Evolutionary conservation across 108 stramenopile genomes (phyloP).

Genomic region (Conticribra guillardii): DNA sequence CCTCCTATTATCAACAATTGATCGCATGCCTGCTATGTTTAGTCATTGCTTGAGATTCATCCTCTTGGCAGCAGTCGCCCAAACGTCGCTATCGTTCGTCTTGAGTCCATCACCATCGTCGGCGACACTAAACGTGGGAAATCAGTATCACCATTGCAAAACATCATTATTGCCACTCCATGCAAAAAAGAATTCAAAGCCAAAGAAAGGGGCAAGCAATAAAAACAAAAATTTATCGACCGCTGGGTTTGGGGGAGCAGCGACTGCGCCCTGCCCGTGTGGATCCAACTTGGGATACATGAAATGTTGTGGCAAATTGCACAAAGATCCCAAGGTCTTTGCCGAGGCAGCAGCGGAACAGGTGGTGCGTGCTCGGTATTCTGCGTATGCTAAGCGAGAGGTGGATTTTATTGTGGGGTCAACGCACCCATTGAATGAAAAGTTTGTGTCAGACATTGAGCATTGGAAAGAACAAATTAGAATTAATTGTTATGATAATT

Average conservation of each 20-base stretch:
- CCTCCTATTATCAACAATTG: too few species aligned
- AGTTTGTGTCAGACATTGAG: conserved; percentile 59
- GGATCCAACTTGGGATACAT: conserved; percentile 57
- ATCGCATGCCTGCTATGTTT: too few species aligned
- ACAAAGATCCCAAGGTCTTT: conserved; percentile 54
- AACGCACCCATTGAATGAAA: conserved; percentile 49
- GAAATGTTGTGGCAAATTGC: conserved; percentile 68
- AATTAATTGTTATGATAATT: conserved; percentile 77
- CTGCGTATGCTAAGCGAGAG: conserved; percentile 71
- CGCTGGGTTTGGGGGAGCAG: conserved; percentile 71
- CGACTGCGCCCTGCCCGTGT: conserved; percentile 70
- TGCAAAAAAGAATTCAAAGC: conserved; percentile 37
- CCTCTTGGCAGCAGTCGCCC: too few species aligned
- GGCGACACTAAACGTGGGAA: neutral
- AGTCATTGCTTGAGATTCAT: too few species aligned
- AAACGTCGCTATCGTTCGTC: too few species aligned
- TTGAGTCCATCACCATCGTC: too few species aligned
- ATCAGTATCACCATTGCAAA: neutral
- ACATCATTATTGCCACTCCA: conserved; percentile 22
- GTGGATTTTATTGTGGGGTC: conserved; percentile 68
- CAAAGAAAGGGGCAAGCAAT: conserved; percentile 27
- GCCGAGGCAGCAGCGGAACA: conserved; percentile 60
- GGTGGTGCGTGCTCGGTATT: conserved; percentile 72
- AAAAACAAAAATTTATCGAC: conserved; percentile 46
- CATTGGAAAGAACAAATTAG: conserved; percentile 69